Evolutionary conservation across 2,329 filamentous ascomycete genomes (phyloP).

Genomic region (Epichloe gansuensis): DNA sequence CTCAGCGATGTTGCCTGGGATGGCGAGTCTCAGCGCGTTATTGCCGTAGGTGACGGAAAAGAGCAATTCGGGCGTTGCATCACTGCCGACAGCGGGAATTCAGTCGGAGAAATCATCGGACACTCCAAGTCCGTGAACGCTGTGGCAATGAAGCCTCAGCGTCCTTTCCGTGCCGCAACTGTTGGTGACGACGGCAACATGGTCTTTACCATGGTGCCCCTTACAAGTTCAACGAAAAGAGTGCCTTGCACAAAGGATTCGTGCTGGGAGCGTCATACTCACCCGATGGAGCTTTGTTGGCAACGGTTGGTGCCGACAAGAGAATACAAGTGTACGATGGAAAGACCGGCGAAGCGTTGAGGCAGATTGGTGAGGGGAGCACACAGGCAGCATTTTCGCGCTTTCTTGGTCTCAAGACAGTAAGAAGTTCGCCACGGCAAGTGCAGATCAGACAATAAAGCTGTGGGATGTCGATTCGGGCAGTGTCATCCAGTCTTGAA

Average conservation of each 20-base stretch:
- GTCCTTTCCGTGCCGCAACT: constrained; percentile 83
- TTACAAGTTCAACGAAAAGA: constrained; percentile 89
- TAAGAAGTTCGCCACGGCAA: constrained; percentile 77
- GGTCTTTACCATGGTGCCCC: constrained; percentile 85
- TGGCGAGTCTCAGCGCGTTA: constrained; percentile 89
- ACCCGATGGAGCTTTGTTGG: constrained; percentile 69
- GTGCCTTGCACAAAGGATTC: constrained; percentile 74
- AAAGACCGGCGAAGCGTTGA: constrained; percentile 77
- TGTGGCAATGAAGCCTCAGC: constrained; percentile 77
- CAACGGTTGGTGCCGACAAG: constrained; percentile 86
- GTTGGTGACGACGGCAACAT: constrained; percentile 81
- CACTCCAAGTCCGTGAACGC: constrained; percentile 86
- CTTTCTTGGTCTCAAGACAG: constrained; percentile 85
- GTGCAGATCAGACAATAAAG: constrained; percentile 87
- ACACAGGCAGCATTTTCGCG: constrained; percentile 86
- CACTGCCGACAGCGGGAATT: constrained; percentile 91
- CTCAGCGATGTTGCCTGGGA: constrained; percentile 98
- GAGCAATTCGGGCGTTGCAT: constrained; percentile 91
- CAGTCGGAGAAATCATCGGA: constrained; percentile 84
- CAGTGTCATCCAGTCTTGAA: constrained; percentile 67
- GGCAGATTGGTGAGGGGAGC: constrained; percentile 68
- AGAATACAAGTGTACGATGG: constrained; percentile 93
- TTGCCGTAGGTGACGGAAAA: constrained; percentile 89
- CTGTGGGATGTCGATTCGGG: constrained; percentile 83
- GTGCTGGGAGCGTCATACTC: constrained; percentile 82